Conservation (phyloP, 1,139 yeast genomes). For the Geotrichum aggregatum region DNA sequence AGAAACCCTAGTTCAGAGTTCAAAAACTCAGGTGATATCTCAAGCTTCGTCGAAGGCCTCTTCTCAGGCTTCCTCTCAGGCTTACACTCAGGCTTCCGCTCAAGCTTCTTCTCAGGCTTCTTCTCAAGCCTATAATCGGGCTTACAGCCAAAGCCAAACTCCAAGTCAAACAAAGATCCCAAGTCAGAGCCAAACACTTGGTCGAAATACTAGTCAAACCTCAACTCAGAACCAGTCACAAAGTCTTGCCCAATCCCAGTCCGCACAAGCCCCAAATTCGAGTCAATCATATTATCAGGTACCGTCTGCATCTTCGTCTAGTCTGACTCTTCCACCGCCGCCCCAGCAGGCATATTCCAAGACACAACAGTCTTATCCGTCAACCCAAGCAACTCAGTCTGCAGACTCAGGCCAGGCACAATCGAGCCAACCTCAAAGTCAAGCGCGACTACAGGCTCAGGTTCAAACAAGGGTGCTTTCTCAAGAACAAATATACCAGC, state of each 20-base stretch:
- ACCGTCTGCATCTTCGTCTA: not conserved
- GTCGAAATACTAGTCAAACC: not conserved
- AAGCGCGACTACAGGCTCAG: not conserved
- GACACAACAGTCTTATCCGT: not conserved
- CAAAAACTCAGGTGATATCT: no score
- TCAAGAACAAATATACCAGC: slow-evolving; percentile 4
- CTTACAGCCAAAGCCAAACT: no score
- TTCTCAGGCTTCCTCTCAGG: not conserved
- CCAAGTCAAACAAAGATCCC: not conserved
- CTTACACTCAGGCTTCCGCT: not conserved
- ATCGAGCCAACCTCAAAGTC: not conserved
- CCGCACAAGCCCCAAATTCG: slow-evolving; percentile 1
- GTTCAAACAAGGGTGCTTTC: not conserved
- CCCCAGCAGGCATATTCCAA: slow-evolving; percentile 10
- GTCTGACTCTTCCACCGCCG: slow-evolving; percentile 13
- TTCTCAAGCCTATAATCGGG: not conserved
- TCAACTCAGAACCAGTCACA: not conserved
- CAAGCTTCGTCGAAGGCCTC: no score
- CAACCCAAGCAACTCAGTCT: not conserved
- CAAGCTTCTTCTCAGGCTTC: not conserved
- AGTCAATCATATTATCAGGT: slow-evolving; percentile 13
- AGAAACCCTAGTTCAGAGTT: no score
- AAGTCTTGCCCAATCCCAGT: not conserved
- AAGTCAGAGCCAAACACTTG: not conserved
- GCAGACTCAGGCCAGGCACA: no score